Evolutionary conservation across 176 grass and related monocot species (phyloP).

Genomic region (Cymbopogon citratus): DNA sequence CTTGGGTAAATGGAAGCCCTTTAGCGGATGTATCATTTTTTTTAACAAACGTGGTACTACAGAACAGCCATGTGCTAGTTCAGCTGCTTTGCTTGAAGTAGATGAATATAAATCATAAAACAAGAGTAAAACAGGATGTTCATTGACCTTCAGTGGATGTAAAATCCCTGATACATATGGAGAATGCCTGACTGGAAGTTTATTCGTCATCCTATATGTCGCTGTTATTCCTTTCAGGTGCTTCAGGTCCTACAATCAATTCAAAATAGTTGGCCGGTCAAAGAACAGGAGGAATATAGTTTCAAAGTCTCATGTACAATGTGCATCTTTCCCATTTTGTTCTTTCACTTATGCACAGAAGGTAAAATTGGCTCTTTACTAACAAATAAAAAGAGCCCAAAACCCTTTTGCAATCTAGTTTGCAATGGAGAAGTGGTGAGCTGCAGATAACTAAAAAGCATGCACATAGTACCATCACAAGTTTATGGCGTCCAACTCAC

Average conservation of each 20-base stretch:
- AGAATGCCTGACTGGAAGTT: constrained; percentile 96
- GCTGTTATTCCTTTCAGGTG: constrained; percentile 95
- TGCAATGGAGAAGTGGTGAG: neutral
- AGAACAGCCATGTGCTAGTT: neutral
- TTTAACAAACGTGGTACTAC: neutral
- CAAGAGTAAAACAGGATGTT: constrained; percentile 27
- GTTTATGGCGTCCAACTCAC: constrained; percentile 32
- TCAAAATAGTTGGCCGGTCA: neutral
- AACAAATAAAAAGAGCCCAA: neutral
- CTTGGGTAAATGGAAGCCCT: neutral
- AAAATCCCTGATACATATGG: constrained; percentile 84
- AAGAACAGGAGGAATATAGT: neutral
- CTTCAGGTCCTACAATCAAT: constrained; percentile 66
- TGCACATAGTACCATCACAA: neutral
- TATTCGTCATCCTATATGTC: constrained; percentile 94
- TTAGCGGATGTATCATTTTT: neutral
- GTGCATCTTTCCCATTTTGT: neutral
- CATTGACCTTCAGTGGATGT: constrained; percentile 86
- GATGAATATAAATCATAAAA: constrained; percentile 12
- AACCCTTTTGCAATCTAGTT: neutral
- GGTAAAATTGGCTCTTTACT: neutral
- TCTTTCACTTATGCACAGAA: neutral
- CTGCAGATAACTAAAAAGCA: neutral
- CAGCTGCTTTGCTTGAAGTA: neutral
- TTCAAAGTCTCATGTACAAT: neutral